phyloP scores from a whole-genome alignment of 148 eudicot species.

The Vaccinium vitisidaea region DNA sequence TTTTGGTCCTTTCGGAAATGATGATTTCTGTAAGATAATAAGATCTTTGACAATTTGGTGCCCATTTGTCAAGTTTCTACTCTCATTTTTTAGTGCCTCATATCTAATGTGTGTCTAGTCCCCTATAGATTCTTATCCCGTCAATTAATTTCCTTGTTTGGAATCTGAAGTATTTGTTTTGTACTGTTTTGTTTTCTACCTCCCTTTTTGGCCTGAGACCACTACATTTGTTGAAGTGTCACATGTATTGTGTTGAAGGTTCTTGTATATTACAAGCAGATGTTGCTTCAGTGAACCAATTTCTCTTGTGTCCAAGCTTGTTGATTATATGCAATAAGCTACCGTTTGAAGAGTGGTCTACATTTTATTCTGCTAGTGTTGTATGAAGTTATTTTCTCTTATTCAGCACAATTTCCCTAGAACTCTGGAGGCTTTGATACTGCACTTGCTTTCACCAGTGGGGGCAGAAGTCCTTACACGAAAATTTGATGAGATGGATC shows the following conservation, averaged over 20 bases:
- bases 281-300: neutral
- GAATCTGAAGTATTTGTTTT: conserved; percentile 18
- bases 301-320: neutral
- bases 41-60: too few relatives aligned
- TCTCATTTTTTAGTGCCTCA: conserved; percentile 11
- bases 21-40: neutral
- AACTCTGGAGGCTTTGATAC: conserved; percentile 77
- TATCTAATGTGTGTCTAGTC: neutral
- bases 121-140: neutral
- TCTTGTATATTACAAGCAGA: conserved; percentile 11
- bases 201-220: conserved; percentile 13
- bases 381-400: conserved; percentile 12
- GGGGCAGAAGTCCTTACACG: conserved; percentile 91
- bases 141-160: conserved; percentile 5
- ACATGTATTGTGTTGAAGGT: neutral
- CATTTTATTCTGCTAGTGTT: conserved; percentile 2
- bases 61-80: neutral
- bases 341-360: neutral
- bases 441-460: conserved; percentile 82
- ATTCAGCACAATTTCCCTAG: conserved; percentile 82
- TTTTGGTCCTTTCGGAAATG: neutral
- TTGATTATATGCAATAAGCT: neutral
- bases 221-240: conserved; percentile 16
- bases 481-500: conserved; percentile 86
- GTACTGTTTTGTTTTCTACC: conserved; percentile 11